Evolutionary conservation across 1,284 basidiomycete genomes (phyloP).

Genomic region (Moniliella sp.): DNA sequence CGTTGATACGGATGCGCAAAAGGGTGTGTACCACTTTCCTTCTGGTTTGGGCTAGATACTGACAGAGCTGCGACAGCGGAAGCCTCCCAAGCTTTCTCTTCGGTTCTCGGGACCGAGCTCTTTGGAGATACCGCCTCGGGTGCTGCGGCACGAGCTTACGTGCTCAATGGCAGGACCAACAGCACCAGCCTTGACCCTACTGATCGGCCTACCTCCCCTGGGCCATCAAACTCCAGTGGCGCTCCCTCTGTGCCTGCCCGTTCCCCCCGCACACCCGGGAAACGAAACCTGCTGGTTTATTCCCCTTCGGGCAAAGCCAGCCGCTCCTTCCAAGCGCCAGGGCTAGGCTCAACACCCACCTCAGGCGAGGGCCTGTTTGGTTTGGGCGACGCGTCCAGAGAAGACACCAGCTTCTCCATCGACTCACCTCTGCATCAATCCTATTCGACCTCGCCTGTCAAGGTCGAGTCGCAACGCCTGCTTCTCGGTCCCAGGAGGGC

Average conservation of each 20-base stretch:
- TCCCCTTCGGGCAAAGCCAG: too few species aligned
- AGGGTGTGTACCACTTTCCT: slow-evolving; percentile 4
- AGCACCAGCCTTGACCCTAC: too few species aligned
- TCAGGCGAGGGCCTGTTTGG: neutral
- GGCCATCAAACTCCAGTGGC: too few species aligned
- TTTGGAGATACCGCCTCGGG: slow-evolving; percentile 31
- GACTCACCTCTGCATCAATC: slow-evolving; percentile 52
- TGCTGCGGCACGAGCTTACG: neutral
- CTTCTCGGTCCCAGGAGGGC: slow-evolving; percentile 63
- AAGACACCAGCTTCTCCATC: slow-evolving; percentile 7
- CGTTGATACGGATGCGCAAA: slow-evolving; percentile 22
- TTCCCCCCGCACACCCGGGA: neutral
- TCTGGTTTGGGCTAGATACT: neutral
- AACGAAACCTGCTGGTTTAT: neutral
- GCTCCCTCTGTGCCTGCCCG: neutral
- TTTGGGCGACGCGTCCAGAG: neutral
- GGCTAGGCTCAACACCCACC: neutral
- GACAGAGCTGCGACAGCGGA: slow-evolving; percentile 34
- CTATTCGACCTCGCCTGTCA: slow-evolving; percentile 74
- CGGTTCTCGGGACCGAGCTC: slow-evolving; percentile 39
- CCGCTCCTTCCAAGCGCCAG: neutral
- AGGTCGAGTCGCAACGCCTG: slow-evolving; percentile 58
- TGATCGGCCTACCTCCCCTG: neutral
- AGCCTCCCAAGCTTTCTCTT: slow-evolving; percentile 39
- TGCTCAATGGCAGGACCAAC: too few species aligned